Percentiles rank a stretch among this genome's conserved stretches.
Evolutionary conservation across 2,329 filamentous ascomycete species (phyloP).

Genomic region (Catunica adiposa): DNA sequence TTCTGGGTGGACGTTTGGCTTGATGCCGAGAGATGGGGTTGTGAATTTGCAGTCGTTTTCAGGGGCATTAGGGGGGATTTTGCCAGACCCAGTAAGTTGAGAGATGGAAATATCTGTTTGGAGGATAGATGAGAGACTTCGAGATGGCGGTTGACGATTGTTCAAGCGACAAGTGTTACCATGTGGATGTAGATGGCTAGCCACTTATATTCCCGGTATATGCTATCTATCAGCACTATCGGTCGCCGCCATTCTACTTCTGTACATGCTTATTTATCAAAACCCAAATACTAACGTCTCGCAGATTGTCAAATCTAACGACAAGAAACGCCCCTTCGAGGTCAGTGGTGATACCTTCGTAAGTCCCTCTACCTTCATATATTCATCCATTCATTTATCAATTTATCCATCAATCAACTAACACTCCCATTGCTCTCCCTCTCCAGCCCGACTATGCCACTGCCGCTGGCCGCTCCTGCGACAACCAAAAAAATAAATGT

Average conservation of each 20-base stretch:
- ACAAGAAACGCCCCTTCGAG: constrained; percentile 26
- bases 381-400: neutral
- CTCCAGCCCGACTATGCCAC: constrained; percentile 26
- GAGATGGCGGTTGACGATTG: neutral
- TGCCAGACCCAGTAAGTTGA: constrained; percentile 17
- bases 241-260: too few species aligned
- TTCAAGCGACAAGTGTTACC: neutral
- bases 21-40: constrained; percentile 21
- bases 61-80: constrained; percentile 25
- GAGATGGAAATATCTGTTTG: neutral
- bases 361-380: constrained; percentile 14
- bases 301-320: constrained; percentile 26
- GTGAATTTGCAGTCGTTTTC: constrained; percentile 27
- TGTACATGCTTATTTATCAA: neutral
- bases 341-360: constrained; percentile 31
- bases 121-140: neutral
- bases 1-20: constrained; percentile 23
- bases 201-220: neutral
- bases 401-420: neutral
- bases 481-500: constrained; percentile 33
- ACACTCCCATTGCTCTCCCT: neutral
- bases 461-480: constrained; percentile 29
- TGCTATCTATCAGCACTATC: too few species aligned
- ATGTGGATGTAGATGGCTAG: neutral
- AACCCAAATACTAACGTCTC: neutral